phyloP scores from a whole-genome alignment of 208 protist genomes.

The Trypanosoma scelopori region DNA sequence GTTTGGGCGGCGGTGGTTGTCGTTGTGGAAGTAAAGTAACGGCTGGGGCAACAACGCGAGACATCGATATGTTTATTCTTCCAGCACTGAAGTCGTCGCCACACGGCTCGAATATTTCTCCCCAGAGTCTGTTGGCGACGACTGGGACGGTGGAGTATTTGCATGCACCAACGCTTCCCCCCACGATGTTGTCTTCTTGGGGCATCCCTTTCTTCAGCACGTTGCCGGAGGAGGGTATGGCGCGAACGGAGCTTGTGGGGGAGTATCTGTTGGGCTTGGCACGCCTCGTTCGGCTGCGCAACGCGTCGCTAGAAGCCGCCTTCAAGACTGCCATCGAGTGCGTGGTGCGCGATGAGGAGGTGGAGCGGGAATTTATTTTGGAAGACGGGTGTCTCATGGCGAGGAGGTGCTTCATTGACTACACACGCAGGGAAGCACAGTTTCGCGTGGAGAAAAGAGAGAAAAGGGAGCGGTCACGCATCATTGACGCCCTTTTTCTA shows the following conservation, averaged over 20 bases:
- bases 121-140: not conserved
- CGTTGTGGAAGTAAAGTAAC: not conserved
- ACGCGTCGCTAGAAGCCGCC: conserved; percentile 8
- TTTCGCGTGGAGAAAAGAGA: conserved; percentile 16
- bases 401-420: conserved; percentile 27
- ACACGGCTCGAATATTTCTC: not conserved
- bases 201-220: conserved; percentile 27
- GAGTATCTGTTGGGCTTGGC: conserved; percentile 44
- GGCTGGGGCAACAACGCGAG: not conserved
- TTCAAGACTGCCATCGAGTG: conserved; percentile 6
- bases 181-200: conserved; percentile 15
- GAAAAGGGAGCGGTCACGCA: conserved; percentile 12
- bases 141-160: too few relatives aligned
- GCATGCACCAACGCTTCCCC: not conserved
- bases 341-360: conserved; percentile 40
- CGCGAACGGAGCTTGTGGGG: conserved; percentile 43
- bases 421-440: conserved; percentile 8
- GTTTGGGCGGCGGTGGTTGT: not conserved
- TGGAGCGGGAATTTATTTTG: conserved; percentile 57
- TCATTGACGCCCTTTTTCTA: conserved; percentile 15
- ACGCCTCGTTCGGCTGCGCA: conserved; percentile 19
- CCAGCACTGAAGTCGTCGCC: conserved; percentile 9
- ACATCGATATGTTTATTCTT: conserved; percentile 20
- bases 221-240: conserved; percentile 28
- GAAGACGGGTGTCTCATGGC: conserved; percentile 38